phyloP scores from a whole-genome alignment of 768 basidiomycete genomes.

The Lactifluus piperatus region DNA sequence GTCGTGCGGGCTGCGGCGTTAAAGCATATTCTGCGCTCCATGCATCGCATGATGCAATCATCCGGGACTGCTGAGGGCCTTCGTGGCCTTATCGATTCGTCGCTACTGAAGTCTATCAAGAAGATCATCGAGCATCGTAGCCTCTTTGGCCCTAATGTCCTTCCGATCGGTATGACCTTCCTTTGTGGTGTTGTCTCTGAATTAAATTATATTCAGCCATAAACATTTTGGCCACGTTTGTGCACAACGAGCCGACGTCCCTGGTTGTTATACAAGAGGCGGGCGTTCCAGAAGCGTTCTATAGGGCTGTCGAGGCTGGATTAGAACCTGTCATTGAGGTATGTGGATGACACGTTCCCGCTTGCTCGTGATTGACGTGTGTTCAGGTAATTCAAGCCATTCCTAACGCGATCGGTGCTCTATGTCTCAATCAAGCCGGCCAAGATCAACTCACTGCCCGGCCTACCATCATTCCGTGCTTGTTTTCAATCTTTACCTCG shows the following conservation, averaged over 20 bases:
- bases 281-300: slow-evolving; percentile 83
- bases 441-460: slow-evolving; percentile 71
- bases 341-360: neutral
- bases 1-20: slow-evolving; percentile 72
- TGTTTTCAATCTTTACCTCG: slow-evolving; percentile 82
- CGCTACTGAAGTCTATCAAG: slow-evolving; percentile 76
- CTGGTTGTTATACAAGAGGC: slow-evolving; percentile 88
- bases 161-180: slow-evolving; percentile 61
- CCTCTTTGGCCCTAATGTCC: slow-evolving; percentile 79
- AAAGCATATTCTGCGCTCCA: slow-evolving; percentile 83
- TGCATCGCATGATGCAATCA: slow-evolving; percentile 96
- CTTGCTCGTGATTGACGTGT: neutral
- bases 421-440: slow-evolving; percentile 89
- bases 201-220: slow-evolving; percentile 46
- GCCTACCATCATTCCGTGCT: slow-evolving; percentile 73
- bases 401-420: slow-evolving; percentile 90
- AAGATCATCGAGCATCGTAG: slow-evolving; percentile 76
- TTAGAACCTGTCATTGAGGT: slow-evolving; percentile 88
- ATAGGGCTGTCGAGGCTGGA: slow-evolving; percentile 72
- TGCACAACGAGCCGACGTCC: slow-evolving; percentile 98
- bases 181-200: neutral
- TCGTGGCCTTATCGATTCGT: slow-evolving; percentile 87
- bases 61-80: slow-evolving; percentile 92
- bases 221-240: slow-evolving; percentile 92
- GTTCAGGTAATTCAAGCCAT: slow-evolving; percentile 81